Evolutionary conservation across 2,329 filamentous ascomycete genomes (phyloP).

Genomic region (Purpureocillium lavendulum): DNA sequence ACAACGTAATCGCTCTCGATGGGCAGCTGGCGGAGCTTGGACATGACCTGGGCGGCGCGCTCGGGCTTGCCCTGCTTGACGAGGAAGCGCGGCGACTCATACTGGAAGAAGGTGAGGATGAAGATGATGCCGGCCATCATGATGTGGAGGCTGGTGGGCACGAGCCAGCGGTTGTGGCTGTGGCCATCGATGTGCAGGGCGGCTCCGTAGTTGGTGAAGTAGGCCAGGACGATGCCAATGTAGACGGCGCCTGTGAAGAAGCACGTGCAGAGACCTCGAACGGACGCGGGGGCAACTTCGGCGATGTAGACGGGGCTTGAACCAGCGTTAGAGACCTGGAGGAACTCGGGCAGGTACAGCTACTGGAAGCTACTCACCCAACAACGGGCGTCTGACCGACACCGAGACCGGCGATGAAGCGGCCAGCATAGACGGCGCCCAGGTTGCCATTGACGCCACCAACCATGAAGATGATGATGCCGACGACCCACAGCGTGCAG

Average conservation of each 20-base stretch:
- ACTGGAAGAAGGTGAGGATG: conserved; percentile 58
- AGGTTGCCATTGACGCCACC: conserved; percentile 40
- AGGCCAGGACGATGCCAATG: conserved; percentile 68
- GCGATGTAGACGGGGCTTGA: conserved; percentile 59
- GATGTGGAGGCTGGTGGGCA: conserved; percentile 68
- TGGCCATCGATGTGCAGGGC: conserved; percentile 38
- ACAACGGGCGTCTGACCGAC: conserved; percentile 61
- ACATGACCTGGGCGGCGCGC: conserved; percentile 46
- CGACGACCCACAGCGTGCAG: conserved; percentile 47
- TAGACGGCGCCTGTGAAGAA: conserved; percentile 53
- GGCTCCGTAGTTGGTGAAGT: conserved; percentile 63
- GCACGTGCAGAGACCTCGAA: conserved; percentile 65
- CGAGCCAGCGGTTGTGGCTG: conserved; percentile 47
- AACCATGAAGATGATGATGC: conserved; percentile 51
- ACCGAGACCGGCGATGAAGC: conserved; percentile 58
- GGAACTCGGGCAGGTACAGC: too few species aligned
- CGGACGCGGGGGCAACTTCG: conserved; percentile 59
- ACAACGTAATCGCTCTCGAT: conserved; percentile 52
- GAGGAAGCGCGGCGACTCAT: conserved; percentile 63
- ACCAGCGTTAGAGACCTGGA: neutral
- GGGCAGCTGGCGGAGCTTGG: conserved; percentile 50
- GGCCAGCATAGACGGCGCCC: conserved; percentile 52
- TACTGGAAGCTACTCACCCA: conserved; percentile 25
- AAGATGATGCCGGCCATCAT: conserved; percentile 70
- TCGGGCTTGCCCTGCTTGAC: conserved; percentile 56